phyloP scores from a whole-genome alignment of 2,329 filamentous ascomycete species.

The Ophiostoma perfectum region DNA sequence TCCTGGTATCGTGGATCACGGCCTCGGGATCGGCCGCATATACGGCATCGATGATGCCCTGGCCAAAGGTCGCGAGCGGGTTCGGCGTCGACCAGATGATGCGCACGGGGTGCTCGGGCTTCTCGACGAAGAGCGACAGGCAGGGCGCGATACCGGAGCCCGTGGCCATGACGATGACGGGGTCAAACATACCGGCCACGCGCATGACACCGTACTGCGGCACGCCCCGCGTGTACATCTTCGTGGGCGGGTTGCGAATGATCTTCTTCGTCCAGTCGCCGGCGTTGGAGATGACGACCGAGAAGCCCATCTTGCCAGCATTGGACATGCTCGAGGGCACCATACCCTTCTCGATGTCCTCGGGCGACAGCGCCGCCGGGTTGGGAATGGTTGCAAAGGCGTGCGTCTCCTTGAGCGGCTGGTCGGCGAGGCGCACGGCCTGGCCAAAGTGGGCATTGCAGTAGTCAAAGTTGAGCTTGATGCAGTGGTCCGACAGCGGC shows the following conservation, averaged over 20 bases:
- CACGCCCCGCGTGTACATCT: constrained; percentile 56
- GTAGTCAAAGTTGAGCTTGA: constrained; percentile 65
- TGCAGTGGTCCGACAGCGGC: constrained; percentile 64
- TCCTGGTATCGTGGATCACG: constrained; percentile 24
- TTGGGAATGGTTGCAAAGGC: constrained; percentile 69
- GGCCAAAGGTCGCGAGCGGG: constrained; percentile 35
- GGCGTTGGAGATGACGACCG: constrained; percentile 55
- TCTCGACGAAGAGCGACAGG: constrained; percentile 52
- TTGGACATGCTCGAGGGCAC: constrained; percentile 25
- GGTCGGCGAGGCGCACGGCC: constrained; percentile 55
- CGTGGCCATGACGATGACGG: constrained; percentile 55
- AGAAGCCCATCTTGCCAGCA: constrained; percentile 51
- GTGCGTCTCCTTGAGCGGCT: constrained; percentile 66
- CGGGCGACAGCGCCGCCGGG: constrained; percentile 33
- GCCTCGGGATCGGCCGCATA: constrained; percentile 25
- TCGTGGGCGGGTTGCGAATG: constrained; percentile 49
- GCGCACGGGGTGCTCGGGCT: constrained; percentile 31
- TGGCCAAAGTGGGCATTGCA: constrained; percentile 53
- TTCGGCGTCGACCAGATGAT: constrained; percentile 36
- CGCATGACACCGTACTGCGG: constrained; percentile 55
- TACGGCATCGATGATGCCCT: constrained; percentile 32
- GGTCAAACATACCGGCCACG: constrained; percentile 51
- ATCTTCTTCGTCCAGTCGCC: constrained; percentile 59
- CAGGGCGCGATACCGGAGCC: constrained; percentile 61
- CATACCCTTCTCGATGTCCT: constrained; percentile 5